Conservation (phyloP, 169 alveolate species). For the Plasmodium ovale region DNA sequence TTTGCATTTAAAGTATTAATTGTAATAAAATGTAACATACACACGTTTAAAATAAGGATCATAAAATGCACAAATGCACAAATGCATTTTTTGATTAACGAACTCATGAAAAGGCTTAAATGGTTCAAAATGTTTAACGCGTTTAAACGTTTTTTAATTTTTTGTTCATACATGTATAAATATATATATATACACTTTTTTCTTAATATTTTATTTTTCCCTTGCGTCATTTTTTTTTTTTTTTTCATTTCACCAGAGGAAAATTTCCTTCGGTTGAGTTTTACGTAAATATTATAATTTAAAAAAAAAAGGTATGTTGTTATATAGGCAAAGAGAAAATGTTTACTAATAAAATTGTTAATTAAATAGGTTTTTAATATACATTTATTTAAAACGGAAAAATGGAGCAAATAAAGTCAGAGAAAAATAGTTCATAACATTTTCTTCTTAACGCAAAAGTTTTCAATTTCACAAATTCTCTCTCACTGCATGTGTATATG, state of each 20-base stretch:
- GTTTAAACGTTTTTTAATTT: too few species aligned
- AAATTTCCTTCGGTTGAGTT: conserved; percentile 1
- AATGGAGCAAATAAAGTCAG: conserved; percentile 37
- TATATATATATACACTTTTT: not conserved
- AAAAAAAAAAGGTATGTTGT: not conserved
- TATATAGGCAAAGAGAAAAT: conserved; percentile 17
- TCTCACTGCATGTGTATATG: too few species aligned
- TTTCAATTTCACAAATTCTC: conserved; percentile 30
- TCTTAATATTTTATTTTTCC: not conserved
- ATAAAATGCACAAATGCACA: too few species aligned
- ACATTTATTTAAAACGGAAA: conserved; percentile 8
- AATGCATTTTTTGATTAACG: conserved; percentile 5
- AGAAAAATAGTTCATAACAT: conserved; percentile 34
- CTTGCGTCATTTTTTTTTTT: conserved; percentile 5
- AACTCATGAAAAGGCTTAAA: not conserved
- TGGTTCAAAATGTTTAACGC: too few species aligned
- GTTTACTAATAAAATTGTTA: not conserved
- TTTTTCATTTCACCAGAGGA: conserved; percentile 4
- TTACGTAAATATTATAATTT: not conserved
- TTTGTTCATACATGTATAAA: not conserved
- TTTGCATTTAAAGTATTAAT: not conserved
- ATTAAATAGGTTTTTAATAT: conserved; percentile 1
- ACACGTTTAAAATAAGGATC: not conserved
- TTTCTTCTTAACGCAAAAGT: conserved; percentile 12
- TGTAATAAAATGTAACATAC: conserved; percentile 8